Evolutionary conservation across 768 basidiomycete species (phyloP), one percentile per base, ranked within the genome.

Genomic region (Tricholoma bakamatsutake): DNA sequence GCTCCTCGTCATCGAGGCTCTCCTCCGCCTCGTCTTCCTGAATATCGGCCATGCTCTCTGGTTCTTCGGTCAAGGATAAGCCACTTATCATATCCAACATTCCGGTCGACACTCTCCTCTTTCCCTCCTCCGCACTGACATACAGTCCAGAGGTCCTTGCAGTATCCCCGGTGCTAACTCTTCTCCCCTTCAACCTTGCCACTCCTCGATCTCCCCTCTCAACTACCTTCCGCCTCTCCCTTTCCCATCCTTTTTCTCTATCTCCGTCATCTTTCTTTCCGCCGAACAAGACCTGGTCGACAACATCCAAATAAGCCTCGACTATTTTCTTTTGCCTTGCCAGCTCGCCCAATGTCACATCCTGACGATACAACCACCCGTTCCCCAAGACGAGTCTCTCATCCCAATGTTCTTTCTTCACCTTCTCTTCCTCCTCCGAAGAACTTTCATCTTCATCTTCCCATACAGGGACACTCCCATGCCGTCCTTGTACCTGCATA

Each of bases 321-420:
- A 93, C 80, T 4, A 80, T 77, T 1, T 67, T 68, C 59, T 80
- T 72, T 66, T 92, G 89, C 66, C 76, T 81, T 60, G 37, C 66
- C 54, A 93, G 68, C 30, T 84, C 76, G 17, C 67, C 69, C 31
- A 86, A 69, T 13, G 62, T 69, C 53, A 91, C 63, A 61, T 89
- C 85, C 63, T 85, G 86, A 55, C 71, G 77, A 65, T 93, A 93
- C 53, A 93, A 64, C 89, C 90, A 93, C 5, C 91, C 91, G 28
- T 85, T 85, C 24, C 88, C 87, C 11, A 93, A 74, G 0, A 91
- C 84, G 10, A 93, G 77, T 34, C 83, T 76, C 64, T 92, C 87
- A 62, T 93, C 91, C 91, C 91, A 93, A 15, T 77, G 73, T 59
- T 89, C 87, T 39, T 79, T 85, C 62, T 83, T 80, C 57, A 80